Evolutionary conservation across 768 basidiomycete genomes (phyloP).

Genomic region (Naganishia randhawae): DNA sequence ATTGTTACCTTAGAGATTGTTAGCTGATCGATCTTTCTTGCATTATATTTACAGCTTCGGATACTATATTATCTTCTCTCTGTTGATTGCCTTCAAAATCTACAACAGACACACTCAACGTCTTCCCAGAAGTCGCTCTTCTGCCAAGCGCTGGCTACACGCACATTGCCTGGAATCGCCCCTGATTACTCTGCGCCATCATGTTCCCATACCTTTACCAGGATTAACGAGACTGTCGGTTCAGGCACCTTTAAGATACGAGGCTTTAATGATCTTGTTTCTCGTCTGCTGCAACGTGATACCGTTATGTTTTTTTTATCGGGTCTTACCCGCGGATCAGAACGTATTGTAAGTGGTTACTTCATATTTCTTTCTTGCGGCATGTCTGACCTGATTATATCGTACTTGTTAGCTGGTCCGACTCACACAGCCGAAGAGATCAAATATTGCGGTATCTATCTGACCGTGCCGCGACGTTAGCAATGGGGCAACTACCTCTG

Average conservation of each 20-base stretch:
- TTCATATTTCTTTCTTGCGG: too few relatives aligned
- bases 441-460: conserved; percentile 1
- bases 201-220: not conserved
- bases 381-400: too few relatives aligned
- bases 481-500: conserved; percentile 7
- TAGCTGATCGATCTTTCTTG: not conserved
- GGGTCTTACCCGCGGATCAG: not conserved
- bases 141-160: not conserved
- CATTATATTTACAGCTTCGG: not conserved
- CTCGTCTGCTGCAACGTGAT: not conserved
- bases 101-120: not conserved
- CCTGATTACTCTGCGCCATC: not conserved
- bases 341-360: conserved; percentile 3
- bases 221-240: not conserved
- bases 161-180: conserved; percentile 7
- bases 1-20: not conserved
- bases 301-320: not conserved
- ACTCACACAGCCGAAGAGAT: conserved; percentile 1
- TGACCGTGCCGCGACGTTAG: conserved; percentile 7
- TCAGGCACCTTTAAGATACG: conserved; percentile 5
- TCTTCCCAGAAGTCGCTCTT: not conserved
- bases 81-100: not conserved
- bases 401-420: not conserved
- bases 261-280: not conserved
- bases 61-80: not conserved